Conservation (phyloP, 2,329 filamentous ascomycete species). For the Neonectria hederae region DNA sequence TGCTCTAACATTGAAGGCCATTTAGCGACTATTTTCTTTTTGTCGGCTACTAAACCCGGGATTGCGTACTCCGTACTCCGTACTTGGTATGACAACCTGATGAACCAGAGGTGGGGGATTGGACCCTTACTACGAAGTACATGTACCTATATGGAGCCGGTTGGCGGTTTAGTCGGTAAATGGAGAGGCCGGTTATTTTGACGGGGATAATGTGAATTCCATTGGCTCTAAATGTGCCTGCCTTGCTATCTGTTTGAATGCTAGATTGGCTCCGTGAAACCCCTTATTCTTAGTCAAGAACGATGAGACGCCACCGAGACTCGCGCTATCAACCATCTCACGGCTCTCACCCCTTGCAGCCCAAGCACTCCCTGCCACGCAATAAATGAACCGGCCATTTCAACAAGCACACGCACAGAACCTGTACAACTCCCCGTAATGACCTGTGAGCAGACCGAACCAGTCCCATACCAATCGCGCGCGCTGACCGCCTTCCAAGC, state of each 20-base stretch:
- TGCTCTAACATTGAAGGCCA: not conserved
- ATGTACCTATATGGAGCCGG: not conserved
- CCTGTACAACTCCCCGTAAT: constrained; percentile 2
- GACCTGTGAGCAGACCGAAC: constrained; percentile 2
- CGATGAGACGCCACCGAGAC: constrained; percentile 9
- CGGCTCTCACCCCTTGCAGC: constrained; percentile 5
- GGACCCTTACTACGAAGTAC: not conserved
- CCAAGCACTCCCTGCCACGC: not conserved
- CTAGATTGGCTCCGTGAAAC: not conserved
- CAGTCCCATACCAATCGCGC: too few species aligned
- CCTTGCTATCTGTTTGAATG: not conserved
- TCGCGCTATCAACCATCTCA: constrained; percentile 1
- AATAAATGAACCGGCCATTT: not conserved
- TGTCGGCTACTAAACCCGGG: not conserved
- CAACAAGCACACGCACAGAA: not conserved
- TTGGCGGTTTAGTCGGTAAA: not conserved
- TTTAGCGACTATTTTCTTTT: not conserved
- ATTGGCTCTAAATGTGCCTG: not conserved
- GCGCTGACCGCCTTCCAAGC: constrained; percentile 29
- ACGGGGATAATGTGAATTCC: not conserved
- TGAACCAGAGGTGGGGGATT: not conserved
- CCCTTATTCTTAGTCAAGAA: constrained; percentile 1
- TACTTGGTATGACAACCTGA: not conserved
- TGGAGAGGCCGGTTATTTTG: not conserved
- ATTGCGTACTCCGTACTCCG: not conserved